These are phyloP conservation scores for Entoloma clypeatum DNA, from an alignment of 1,284 basidiomycete species.

Conservation along the genomic window DNA sequence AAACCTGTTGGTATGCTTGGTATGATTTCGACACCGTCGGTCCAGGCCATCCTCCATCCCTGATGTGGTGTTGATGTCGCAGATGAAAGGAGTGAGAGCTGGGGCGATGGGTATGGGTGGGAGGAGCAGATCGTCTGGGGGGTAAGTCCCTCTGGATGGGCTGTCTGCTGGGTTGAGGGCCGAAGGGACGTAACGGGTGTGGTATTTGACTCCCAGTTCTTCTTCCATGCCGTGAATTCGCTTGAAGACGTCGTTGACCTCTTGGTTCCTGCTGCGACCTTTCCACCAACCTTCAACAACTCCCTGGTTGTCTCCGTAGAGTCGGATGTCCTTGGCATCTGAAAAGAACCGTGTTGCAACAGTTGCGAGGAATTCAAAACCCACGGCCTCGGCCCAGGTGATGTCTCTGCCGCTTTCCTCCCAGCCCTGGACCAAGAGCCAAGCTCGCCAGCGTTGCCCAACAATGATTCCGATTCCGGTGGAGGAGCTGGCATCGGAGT, in stretches of 20 bases:
- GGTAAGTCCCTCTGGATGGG: constrained; percentile 35
- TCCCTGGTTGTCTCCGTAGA: constrained; percentile 32
- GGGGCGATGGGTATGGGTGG: constrained; percentile 29
- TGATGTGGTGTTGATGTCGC: constrained; percentile 9
- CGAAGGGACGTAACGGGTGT: constrained; percentile 29
- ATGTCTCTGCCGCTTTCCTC: constrained; percentile 22
- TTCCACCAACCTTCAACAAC: constrained; percentile 34
- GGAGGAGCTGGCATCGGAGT: constrained; percentile 39
- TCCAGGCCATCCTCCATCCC: constrained; percentile 3
- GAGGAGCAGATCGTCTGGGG: constrained; percentile 26
- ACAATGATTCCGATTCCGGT: constrained; percentile 35
- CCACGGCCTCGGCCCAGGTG: constrained; percentile 29
- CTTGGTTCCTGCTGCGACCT: constrained; percentile 25
- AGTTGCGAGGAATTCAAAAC: constrained; percentile 31
- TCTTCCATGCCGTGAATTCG: constrained; percentile 32
- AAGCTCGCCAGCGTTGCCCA: constrained; percentile 32
- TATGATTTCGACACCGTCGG: no score
- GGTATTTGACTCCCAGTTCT: constrained; percentile 22
- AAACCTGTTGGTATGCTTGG: no score
- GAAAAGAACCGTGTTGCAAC: constrained; percentile 12
- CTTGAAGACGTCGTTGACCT: constrained; percentile 23
- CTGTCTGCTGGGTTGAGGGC: constrained; percentile 37
- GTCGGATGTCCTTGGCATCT: constrained; percentile 16
- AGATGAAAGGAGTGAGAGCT: constrained; percentile 15
- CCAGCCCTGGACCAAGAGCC: constrained; percentile 32